These are phyloP conservation scores for Fusarium chaquense DNA, from an alignment of 2,329 filamentous ascomycete genomes.

Conservation along the genomic window DNA sequence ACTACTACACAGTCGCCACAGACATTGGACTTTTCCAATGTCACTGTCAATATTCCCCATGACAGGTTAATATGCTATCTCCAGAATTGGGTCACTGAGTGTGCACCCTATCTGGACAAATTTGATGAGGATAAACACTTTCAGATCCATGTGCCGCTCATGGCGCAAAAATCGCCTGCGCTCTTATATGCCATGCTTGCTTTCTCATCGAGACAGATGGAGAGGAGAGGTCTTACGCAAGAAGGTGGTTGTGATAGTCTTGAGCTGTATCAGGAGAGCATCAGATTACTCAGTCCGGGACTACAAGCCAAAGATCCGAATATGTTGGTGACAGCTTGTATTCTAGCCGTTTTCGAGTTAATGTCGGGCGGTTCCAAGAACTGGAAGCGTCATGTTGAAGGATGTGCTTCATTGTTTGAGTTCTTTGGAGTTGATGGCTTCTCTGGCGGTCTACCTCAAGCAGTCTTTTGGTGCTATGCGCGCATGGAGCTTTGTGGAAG, in stretches of 20 bases:
- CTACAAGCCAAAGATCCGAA: slow-evolving; percentile 59
- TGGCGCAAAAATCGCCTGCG: slow-evolving; percentile 60
- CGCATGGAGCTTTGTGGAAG: slow-evolving; percentile 68
- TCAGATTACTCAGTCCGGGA: slow-evolving; percentile 57
- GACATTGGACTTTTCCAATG: slow-evolving; percentile 46
- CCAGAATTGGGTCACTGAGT: slow-evolving; percentile 64
- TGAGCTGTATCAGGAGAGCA: slow-evolving; percentile 65
- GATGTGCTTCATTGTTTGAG: slow-evolving; percentile 65
- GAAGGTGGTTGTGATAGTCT: slow-evolving; percentile 61
- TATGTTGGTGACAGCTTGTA: slow-evolving; percentile 60
- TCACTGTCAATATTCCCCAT: slow-evolving; percentile 47
- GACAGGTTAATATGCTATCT: slow-evolving; percentile 51
- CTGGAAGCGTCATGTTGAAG: slow-evolving; percentile 68
- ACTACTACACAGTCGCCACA: slow-evolving; percentile 22
- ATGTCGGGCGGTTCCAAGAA: slow-evolving; percentile 62
- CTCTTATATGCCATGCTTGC: slow-evolving; percentile 65
- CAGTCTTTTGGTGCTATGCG: slow-evolving; percentile 69
- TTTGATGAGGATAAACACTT: slow-evolving; percentile 66
- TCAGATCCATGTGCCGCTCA: slow-evolving; percentile 61
- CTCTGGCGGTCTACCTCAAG: slow-evolving; percentile 59
- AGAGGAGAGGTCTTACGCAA: slow-evolving; percentile 61
- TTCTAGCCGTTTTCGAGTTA: slow-evolving; percentile 62
- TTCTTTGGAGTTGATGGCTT: slow-evolving; percentile 63
- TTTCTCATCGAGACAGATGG: slow-evolving; percentile 65
- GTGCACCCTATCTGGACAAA: slow-evolving; percentile 65